Evolutionary conservation across 371 early-diverging fungal genomes (phyloP), one percentile per base, ranked within the genome.

Genomic region (Parasitella parasitica): DNA sequence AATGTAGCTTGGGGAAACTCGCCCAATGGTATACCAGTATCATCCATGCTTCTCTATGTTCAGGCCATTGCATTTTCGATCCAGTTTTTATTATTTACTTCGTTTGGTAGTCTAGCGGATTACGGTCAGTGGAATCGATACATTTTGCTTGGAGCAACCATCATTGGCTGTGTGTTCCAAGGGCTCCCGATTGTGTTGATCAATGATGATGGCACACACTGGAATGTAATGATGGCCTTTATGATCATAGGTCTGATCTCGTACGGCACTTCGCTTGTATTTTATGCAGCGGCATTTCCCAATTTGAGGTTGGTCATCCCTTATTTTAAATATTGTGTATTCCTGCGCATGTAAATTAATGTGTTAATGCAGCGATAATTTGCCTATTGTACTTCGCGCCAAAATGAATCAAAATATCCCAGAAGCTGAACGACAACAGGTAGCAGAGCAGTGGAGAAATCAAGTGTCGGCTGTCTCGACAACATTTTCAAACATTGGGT

Each of bases 281-380:
- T 81, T 59, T 81, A 78, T 62, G 75, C 73, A n/a, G 81, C 81
- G 39, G 79, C 77, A 16, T 81, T 81, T 54, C 81, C 81, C 26
- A 73, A 57, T 8, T 50, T 81, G 8, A 79, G 79, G 76, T 78
- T 13, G 2, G 22, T 38, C 0, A 7, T 6, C n/a, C 18, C 32
- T 46, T 15, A n/a, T 38, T 37, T 38, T 39, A 15, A 16, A 11
- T 15, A 11, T 48, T 48, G 9, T 20, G 28, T 49, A n/a, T n/a
- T n/a, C n/a, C n/a, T n/a, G n/a, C 8, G 13, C 36, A 37, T 37
- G 39, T 38, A 54, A n/a, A 27, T 26, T 54, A n/a, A 54, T 12
- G 8, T 18, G 24, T 30, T 27, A 13, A 32, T 32, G 32, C 37
- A 74, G 78, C 54, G 77, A 81, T 56, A 81, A 81, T 64, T 50